A percentile compares a stretch with the other conserved stretches of the same genome.
Conservation (phyloP, 768 basidiomycete genomes). For the Hericium erinaceus region DNA sequence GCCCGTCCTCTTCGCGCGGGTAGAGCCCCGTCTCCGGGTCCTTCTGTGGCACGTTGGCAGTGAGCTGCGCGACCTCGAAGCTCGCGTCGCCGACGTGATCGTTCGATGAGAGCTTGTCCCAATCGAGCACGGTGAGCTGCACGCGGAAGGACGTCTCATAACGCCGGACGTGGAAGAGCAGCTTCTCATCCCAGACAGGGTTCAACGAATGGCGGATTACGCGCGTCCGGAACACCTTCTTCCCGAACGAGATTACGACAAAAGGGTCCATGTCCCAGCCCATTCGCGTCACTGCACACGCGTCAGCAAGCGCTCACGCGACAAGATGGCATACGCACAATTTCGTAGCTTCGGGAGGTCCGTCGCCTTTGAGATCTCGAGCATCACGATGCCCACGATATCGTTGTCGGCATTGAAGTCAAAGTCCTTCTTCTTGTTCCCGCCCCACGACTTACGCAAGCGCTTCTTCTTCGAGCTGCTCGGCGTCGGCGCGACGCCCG, state of each 20-base stretch:
- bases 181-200: conserved; percentile 90
- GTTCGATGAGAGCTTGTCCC: conserved; percentile 90
- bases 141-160: conserved; percentile 77
- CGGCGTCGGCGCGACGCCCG: background rate
- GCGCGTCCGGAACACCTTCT: conserved; percentile 92
- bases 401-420: conserved; percentile 69
- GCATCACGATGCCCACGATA: conserved; percentile 88
- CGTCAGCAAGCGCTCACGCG: background rate
- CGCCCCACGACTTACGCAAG: conserved; percentile 31
- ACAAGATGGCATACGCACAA: conserved; percentile 41
- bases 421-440: conserved; percentile 33
- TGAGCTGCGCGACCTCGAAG: conserved; percentile 64
- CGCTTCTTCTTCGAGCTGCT: conserved; percentile 22
- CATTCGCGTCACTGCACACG: conserved; percentile 59
- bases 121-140: conserved; percentile 82
- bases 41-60: conserved; percentile 36
- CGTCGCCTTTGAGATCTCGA: conserved; percentile 78
- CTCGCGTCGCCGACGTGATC: conserved; percentile 79
- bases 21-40: conserved; percentile 45
- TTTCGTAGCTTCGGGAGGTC: conserved; percentile 84
- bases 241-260: conserved; percentile 90
- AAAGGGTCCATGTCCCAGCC: conserved; percentile 98
- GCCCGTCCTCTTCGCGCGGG: conserved; percentile 44
- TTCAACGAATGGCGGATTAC: conserved; percentile 79
- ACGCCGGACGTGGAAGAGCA: conserved; percentile 87